Conservation (phyloP, 2,329 filamentous ascomycete genomes). For the Lanzia echinophila region DNA sequence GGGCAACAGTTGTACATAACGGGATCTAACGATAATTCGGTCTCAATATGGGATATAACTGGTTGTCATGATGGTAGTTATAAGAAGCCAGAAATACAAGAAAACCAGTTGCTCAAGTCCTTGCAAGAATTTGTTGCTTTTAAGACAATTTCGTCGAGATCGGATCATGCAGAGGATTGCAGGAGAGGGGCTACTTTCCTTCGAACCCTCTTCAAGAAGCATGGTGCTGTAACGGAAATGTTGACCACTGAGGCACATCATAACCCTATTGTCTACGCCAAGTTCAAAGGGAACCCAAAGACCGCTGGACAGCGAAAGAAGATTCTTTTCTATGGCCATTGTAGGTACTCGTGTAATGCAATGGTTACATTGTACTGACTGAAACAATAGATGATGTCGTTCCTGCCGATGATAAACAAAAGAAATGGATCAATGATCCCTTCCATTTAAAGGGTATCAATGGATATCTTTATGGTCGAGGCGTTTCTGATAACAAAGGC, state of each 20-base stretch:
- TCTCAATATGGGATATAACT: slow-evolving; percentile 79
- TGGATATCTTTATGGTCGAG: slow-evolving; percentile 89
- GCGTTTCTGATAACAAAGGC: slow-evolving; percentile 97
- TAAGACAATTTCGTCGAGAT: slow-evolving; percentile 82
- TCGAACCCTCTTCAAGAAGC: slow-evolving; percentile 81
- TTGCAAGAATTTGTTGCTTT: slow-evolving; percentile 83
- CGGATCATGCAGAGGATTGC: slow-evolving; percentile 85
- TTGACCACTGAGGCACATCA: slow-evolving; percentile 69
- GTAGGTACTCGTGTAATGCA: slow-evolving; percentile 12
- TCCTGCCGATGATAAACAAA: slow-evolving; percentile 72
- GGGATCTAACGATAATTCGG: slow-evolving; percentile 83
- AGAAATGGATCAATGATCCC: slow-evolving; percentile 81
- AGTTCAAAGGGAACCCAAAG: slow-evolving; percentile 70
- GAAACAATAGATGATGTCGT: slow-evolving; percentile 68
- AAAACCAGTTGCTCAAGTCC: slow-evolving; percentile 59
- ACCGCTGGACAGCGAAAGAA: slow-evolving; percentile 66
- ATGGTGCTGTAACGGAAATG: slow-evolving; percentile 85
- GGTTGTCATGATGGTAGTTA: slow-evolving; percentile 28
- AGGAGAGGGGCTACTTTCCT: slow-evolving; percentile 87
- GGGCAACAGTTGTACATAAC: slow-evolving; percentile 83
- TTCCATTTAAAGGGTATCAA: slow-evolving; percentile 86
- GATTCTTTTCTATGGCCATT: slow-evolving; percentile 95
- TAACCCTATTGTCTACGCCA: slow-evolving; percentile 90
- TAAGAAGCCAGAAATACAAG: slow-evolving; percentile 27
- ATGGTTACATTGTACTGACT: slow-evolving; percentile 2